Evolutionary conservation across 2,329 filamentous ascomycete species (phyloP).

Genomic region (Aureobasidium namibiae): DNA sequence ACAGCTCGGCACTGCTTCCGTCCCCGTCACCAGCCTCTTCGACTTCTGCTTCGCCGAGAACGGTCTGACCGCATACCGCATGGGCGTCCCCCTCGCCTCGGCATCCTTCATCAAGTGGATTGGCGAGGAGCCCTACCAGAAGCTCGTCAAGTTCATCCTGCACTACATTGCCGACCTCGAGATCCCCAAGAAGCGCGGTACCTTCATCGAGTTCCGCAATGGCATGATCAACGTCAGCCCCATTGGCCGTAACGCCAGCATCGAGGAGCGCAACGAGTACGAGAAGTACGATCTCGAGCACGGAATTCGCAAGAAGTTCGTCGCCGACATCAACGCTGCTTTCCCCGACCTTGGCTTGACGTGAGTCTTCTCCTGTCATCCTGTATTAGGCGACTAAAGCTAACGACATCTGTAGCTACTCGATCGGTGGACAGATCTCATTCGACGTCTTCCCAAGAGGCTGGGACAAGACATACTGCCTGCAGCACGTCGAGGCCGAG

Average conservation of each 20-base stretch:
- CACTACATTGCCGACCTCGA: constrained; percentile 80
- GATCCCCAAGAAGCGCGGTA: constrained; percentile 73
- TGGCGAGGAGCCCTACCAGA: constrained; percentile 78
- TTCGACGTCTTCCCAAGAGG: constrained; percentile 96
- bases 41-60: constrained; percentile 98
- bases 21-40: constrained; percentile 74
- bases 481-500: constrained; percentile 78
- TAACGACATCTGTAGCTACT: constrained; percentile 51
- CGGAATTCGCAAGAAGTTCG: constrained; percentile 68
- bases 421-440: constrained; percentile 93
- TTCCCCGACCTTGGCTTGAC: constrained; percentile 81
- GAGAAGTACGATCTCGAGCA: constrained; percentile 71
- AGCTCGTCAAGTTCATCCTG: constrained; percentile 65
- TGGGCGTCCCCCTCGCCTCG: constrained; percentile 65
- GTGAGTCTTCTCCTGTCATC: constrained; percentile 41
- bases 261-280: constrained; percentile 72
- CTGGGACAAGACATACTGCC: constrained; percentile 99
- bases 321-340: constrained; percentile 65
- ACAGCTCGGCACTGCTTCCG: constrained; percentile 66
- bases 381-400: neutral
- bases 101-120: constrained; percentile 88
- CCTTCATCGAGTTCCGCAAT: constrained; percentile 82
- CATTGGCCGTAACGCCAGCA: constrained; percentile 76
- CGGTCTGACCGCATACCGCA: constrained; percentile 81
- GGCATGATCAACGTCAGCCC: constrained; percentile 86